Evolutionary conservation across 192 early-diverging fungal species (phyloP).

Genomic region (Entomortierella parvispora): DNA sequence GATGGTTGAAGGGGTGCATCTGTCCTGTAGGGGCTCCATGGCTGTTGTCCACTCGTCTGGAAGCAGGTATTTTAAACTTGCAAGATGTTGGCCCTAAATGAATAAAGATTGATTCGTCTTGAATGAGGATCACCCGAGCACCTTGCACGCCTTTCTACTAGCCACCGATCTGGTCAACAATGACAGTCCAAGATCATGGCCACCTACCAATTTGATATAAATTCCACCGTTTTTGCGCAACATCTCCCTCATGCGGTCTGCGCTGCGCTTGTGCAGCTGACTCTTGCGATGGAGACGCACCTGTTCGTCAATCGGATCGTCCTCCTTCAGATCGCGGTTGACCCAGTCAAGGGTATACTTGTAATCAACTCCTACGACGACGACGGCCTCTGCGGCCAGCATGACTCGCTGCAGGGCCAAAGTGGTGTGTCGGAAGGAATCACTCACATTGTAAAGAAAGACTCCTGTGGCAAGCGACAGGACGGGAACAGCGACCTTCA

Average conservation of each 20-base stretch:
- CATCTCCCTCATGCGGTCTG: conserved; percentile 37
- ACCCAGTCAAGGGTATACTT: conserved; percentile 40
- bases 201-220: conserved; percentile 48
- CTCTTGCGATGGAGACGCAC: conserved; percentile 36
- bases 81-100: conserved; percentile 46
- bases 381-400: conserved; percentile 37
- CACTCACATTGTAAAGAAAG: conserved; percentile 32
- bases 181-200: background rate
- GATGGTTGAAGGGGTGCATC: conserved; percentile 78
- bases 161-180: no score
- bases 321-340: conserved; percentile 33
- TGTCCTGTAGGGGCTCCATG: conserved; percentile 85
- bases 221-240: conserved; percentile 46
- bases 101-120: background rate
- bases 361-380: conserved; percentile 38
- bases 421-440: conserved; percentile 31
- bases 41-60: conserved; percentile 92
- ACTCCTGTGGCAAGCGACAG: conserved; percentile 19
- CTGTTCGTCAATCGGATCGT: conserved; percentile 19
- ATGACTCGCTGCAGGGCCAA: conserved; percentile 35
- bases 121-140: background rate
- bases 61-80: conserved; percentile 72
- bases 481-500: conserved; percentile 21
- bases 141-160: no score
- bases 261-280: conserved; percentile 37